Evolutionary conservation across 2,329 filamentous ascomycete species (phyloP), one percentile per base, ranked within the genome.

Genomic region (Aspergillus viridinutans): DNA sequence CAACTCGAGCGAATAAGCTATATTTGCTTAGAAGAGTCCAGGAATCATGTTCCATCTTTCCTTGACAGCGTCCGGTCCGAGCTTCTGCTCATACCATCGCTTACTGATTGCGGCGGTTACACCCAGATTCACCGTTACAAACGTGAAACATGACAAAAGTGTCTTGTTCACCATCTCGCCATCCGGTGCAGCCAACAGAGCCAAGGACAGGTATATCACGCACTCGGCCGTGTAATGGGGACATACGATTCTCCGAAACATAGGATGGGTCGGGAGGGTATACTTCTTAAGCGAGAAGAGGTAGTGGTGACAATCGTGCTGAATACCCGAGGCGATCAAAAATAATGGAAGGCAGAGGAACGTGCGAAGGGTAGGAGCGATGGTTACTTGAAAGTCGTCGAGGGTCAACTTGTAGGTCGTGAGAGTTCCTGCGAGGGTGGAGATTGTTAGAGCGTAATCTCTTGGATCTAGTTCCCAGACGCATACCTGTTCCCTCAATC

Each of bases 141-240:
- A 96, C 3, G 85, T 65, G 43, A 90, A 68, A 5, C 85, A 90
- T 55, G 84, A 84, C 38, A 89, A 67, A 47, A 97, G 72, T 0
- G 92, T 93, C 69, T 78, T 83, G 73, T 96, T 97, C 57, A 90
- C 71, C 55, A 83, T 61, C 32, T 78, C 74, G 10, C 86, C 88
- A 7, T 76, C 67, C 0, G 92, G 92, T 1, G 92, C 91, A 29
- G 87, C 86, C 42, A 89, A 72, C 49, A 94, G 75, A 2, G 90
- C 83, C 62, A 99, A 76, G n/a, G 88, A 83, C 21, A 92, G 69
- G 71, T 99, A 97, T 57, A 97, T 85, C 43, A 89, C 71, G 69
- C 90, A 92, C 76, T 97, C 94, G 67, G 88, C 90, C 3, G 89
- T 89, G 74, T 97, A 99, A 75, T 99, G 94, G 20, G 94, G 92